phyloP scores from a whole-genome alignment of 2,329 filamentous ascomycete genomes.

The Xylaria digitata region DNA sequence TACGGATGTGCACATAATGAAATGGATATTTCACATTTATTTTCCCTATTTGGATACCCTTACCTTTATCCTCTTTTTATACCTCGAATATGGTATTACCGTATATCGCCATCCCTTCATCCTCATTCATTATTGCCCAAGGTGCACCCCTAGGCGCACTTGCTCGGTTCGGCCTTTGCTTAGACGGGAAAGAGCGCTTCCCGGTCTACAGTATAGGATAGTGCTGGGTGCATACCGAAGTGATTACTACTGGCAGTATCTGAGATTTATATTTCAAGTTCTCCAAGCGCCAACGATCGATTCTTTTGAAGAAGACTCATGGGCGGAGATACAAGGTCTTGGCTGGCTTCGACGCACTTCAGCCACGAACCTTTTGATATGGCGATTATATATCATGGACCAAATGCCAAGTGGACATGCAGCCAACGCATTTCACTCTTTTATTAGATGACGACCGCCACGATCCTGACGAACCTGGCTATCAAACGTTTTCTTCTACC shows the following conservation, averaged over 20 bases:
- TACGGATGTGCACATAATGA: background rate
- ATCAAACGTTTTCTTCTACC: background rate
- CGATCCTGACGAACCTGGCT: constrained; percentile 7
- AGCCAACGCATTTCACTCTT: background rate
- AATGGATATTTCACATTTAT: background rate
- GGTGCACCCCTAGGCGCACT: background rate
- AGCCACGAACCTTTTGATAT: background rate
- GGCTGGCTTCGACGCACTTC: background rate
- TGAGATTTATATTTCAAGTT: background rate
- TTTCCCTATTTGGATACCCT: background rate
- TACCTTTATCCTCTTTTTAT: background rate
- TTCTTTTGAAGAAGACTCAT: background rate
- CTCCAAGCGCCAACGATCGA: background rate
- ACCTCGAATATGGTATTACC: background rate
- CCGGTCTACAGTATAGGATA: background rate
- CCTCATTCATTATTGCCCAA: background rate
- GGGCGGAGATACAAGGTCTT: background rate
- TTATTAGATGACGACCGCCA: constrained; percentile 17
- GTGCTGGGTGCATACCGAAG: background rate
- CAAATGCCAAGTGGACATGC: background rate
- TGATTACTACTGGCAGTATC: background rate
- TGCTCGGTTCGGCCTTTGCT: background rate
- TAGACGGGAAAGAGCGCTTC: background rate
- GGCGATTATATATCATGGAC: background rate
- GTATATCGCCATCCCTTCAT: background rate